Conservation (phyloP, 1,284 basidiomycete genomes). For the Apiotrichum veenhuisii region DNA sequence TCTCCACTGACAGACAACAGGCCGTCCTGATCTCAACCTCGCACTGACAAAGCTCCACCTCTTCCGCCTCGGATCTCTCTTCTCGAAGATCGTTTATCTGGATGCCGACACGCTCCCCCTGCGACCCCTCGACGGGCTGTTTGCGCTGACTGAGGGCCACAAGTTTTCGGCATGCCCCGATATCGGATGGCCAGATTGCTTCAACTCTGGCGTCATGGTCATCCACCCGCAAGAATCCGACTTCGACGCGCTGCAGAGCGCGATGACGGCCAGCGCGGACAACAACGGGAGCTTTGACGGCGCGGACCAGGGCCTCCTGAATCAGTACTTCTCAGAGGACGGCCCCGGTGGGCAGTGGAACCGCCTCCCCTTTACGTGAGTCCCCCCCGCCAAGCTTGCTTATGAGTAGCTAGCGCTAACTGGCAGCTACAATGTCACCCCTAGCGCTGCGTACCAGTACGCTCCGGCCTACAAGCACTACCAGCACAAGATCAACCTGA, state of each 20-base stretch:
- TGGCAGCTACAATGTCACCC: slow-evolving; percentile 82
- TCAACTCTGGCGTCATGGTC: slow-evolving; percentile 95
- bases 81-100: slow-evolving; percentile 84
- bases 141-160: slow-evolving; percentile 55
- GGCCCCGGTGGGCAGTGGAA: slow-evolving; percentile 76
- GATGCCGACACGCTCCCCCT: slow-evolving; percentile 94
- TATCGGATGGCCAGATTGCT: slow-evolving; percentile 97
- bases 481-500: slow-evolving; percentile 77
- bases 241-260: slow-evolving; percentile 66
- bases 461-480: slow-evolving; percentile 92
- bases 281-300: slow-evolving; percentile 87
- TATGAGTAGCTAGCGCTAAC: too few relatives aligned
- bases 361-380: slow-evolving; percentile 74
- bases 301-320: slow-evolving; percentile 91
- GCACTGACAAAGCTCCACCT: slow-evolving; percentile 94
- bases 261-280: slow-evolving; percentile 5
- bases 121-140: slow-evolving; percentile 81
- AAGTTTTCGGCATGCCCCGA: slow-evolving; percentile 79
- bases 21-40: slow-evolving; percentile 83
- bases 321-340: slow-evolving; percentile 70
- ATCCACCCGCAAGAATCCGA: slow-evolving; percentile 74
- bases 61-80: slow-evolving; percentile 78
- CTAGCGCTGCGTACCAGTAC: slow-evolving; percentile 97
- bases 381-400: not conserved
- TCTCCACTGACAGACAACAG: slow-evolving; percentile 51